Conservation (phyloP, 768 basidiomycete genomes). For the Mycena leptocephala region DNA sequence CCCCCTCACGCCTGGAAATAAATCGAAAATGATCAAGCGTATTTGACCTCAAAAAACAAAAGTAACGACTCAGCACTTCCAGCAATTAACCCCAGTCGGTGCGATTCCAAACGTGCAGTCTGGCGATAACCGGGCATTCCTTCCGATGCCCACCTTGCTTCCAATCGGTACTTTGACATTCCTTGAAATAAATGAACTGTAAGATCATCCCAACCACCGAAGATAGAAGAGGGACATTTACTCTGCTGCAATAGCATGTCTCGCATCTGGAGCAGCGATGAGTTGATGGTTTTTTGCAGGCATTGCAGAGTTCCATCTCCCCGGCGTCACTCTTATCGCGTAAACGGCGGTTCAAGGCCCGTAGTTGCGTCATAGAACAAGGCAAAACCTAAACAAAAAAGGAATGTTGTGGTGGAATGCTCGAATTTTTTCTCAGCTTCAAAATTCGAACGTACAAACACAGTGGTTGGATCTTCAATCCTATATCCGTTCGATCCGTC, state of each 20-base stretch:
- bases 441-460: constrained; percentile 2
- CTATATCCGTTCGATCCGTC: constrained; percentile 41
- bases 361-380: constrained; percentile 27
- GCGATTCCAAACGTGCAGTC: constrained; percentile 39
- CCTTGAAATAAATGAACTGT: constrained; percentile 19
- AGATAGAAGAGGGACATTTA: background rate
- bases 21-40: too few species aligned
- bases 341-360: constrained; percentile 34
- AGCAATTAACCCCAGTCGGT: constrained; percentile 39
- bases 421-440: background rate
- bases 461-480: constrained; percentile 38
- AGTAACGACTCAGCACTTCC: background rate
- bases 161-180: constrained; percentile 41
- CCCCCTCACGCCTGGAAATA: too few species aligned
- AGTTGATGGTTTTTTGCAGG: constrained; percentile 33
- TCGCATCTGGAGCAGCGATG: constrained; percentile 30
- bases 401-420: background rate
- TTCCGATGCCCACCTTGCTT: constrained; percentile 28
- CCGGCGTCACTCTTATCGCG: constrained; percentile 34
- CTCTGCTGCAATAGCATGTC: constrained; percentile 37
- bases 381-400: constrained; percentile 11
- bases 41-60: background rate
- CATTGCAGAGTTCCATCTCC: constrained; percentile 33
- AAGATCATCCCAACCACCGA: background rate
- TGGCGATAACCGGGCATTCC: constrained; percentile 29